Conservation (phyloP, 495 filamentous ascomycete genomes). For the Alectoria sarmentosa region DNA sequence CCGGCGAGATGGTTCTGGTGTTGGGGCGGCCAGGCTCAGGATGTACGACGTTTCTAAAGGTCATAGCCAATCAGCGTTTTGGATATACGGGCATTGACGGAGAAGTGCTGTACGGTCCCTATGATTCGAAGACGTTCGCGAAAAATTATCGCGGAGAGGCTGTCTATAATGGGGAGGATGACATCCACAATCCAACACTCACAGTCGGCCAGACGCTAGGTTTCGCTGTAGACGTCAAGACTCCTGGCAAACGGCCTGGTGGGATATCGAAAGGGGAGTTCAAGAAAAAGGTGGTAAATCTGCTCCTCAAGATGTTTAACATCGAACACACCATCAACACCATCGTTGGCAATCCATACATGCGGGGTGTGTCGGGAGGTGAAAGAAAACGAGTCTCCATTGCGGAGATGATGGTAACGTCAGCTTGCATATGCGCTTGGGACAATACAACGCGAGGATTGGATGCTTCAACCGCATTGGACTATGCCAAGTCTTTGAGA, state of each 20-base stretch:
- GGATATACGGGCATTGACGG: not conserved
- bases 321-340: not conserved
- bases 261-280: not conserved
- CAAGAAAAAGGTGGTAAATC: not conserved
- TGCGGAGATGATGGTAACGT: not conserved
- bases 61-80: not conserved
- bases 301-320: not conserved
- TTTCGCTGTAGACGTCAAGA: not conserved
- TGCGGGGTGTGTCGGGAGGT: not conserved
- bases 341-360: not conserved
- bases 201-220: not conserved
- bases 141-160: not conserved
- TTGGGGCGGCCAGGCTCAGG: not conserved
- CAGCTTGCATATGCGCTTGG: not conserved
- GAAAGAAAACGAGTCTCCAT: not conserved
- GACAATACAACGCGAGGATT: not conserved
- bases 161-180: not conserved
- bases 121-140: not conserved
- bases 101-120: not conserved
- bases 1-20: not conserved
- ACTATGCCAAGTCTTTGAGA: not conserved
- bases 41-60: not conserved
- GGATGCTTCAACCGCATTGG: not conserved
- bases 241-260: not conserved
- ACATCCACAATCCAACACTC: not conserved